Evolutionary conservation across 139 green algal genomes (phyloP).

Genomic region (Ettlia oleoabundans): DNA sequence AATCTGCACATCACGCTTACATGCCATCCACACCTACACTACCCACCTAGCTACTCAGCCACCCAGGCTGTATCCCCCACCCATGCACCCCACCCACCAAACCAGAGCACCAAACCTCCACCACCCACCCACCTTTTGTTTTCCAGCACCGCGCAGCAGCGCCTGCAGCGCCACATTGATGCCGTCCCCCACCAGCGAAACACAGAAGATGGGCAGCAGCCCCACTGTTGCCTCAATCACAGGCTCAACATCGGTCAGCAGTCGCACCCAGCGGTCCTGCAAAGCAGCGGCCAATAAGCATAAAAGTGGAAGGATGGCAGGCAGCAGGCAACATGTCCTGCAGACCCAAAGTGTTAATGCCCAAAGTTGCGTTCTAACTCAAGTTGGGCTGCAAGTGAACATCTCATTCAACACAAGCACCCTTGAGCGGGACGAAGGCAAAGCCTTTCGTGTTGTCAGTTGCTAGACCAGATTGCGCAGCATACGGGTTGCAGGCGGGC

Average conservation of each 20-base stretch:
- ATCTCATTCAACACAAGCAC: too few species aligned
- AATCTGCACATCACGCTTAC: too few species aligned
- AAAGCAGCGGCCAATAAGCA: neutral
- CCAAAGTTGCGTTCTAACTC: too few species aligned
- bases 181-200: neutral
- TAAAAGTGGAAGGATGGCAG: neutral
- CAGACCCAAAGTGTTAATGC: too few species aligned
- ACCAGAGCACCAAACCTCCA: neutral
- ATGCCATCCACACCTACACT: too few species aligned
- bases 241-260: conserved; percentile 2
- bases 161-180: neutral
- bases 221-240: neutral
- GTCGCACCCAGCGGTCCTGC: conserved; percentile 15
- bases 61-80: neutral
- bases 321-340: neutral
- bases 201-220: conserved; percentile 9
- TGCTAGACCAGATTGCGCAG: too few species aligned
- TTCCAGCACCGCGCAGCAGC: conserved; percentile 6
- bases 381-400: too few species aligned
- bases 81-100: neutral
- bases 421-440: too few species aligned
- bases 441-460: too few species aligned
- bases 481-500: too few species aligned
- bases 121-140: conserved; percentile 9
- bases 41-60: too few species aligned